A percentile compares a stretch with the other conserved stretches of the same genome.
phyloP scores from a whole-genome alignment of 2,329 filamentous ascomycete species.

The Exophiala viscosa region DNA sequence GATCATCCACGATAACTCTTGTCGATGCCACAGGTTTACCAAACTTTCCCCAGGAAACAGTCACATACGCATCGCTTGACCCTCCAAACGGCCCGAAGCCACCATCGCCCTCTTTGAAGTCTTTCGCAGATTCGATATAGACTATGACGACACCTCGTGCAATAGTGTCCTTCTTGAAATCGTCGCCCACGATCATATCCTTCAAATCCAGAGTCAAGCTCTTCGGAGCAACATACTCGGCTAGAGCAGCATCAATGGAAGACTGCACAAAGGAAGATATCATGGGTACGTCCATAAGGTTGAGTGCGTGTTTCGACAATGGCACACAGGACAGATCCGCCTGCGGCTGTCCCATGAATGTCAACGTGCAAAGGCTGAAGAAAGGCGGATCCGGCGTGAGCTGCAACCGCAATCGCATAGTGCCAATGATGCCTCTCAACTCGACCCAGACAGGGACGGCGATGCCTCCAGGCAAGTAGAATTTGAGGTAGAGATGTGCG shows the following conservation, averaged over 20 bases:
- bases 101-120: conserved; percentile 68
- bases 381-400: conserved; percentile 73
- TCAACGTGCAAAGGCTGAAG: conserved; percentile 69
- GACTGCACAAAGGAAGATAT: conserved; percentile 73
- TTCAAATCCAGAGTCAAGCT: conserved; percentile 70
- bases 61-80: conserved; percentile 67
- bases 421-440: conserved; percentile 67
- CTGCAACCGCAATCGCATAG: conserved; percentile 65
- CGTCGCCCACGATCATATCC: conserved; percentile 72
- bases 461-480: conserved; percentile 60
- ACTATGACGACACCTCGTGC: conserved; percentile 63
- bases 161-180: conserved; percentile 72
- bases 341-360: conserved; percentile 71
- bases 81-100: conserved; percentile 60
- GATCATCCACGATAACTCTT: conserved; percentile 61
- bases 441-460: conserved; percentile 70
- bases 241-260: conserved; percentile 68
- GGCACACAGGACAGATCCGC: conserved; percentile 68
- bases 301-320: conserved; percentile 64
- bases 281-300: conserved; percentile 71
- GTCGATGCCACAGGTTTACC: conserved; percentile 66
- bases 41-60: conserved; percentile 73
- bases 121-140: conserved; percentile 62
- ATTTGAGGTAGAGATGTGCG: conserved; percentile 68
- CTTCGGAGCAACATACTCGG: conserved; percentile 73